Evolutionary conservation across 768 basidiomycete species (phyloP).

Genomic region (Kwoniella europaea): DNA sequence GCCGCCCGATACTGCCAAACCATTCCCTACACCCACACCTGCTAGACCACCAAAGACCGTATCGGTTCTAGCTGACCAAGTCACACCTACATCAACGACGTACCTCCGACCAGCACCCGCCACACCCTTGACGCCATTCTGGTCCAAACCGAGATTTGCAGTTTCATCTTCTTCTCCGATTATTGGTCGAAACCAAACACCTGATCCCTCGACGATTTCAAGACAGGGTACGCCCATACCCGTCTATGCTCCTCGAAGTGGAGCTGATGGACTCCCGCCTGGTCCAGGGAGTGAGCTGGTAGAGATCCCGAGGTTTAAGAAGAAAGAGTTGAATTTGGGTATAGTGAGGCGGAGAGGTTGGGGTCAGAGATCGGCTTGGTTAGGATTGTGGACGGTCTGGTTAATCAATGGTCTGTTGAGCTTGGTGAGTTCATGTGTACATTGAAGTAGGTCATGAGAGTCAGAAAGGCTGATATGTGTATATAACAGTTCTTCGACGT

Average conservation of each 20-base stretch:
- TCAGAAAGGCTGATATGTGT: no score
- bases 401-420: constrained; percentile 30
- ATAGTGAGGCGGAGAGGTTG: constrained; percentile 34
- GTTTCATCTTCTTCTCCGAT: constrained; percentile 11
- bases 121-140: constrained; percentile 23
- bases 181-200: neutral
- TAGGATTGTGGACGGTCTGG: constrained; percentile 35
- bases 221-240: constrained; percentile 2
- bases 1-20: constrained; percentile 13
- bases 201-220: constrained; percentile 14
- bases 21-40: neutral
- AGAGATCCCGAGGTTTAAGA: constrained; percentile 54
- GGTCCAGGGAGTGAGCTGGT: constrained; percentile 28
- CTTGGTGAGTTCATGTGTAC: constrained; percentile 30
- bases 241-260: constrained; percentile 12
- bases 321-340: constrained; percentile 43
- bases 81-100: constrained; percentile 16
- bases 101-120: constrained; percentile 31
- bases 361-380: constrained; percentile 38
- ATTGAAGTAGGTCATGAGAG: no score
- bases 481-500: constrained; percentile 73
- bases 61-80: constrained; percentile 13
- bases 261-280: constrained; percentile 2
- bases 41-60: neutral
- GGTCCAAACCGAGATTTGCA: constrained; percentile 21